Conservation (phyloP, 441 rosid genomes). For the Gossypium schwendimanii region DNA sequence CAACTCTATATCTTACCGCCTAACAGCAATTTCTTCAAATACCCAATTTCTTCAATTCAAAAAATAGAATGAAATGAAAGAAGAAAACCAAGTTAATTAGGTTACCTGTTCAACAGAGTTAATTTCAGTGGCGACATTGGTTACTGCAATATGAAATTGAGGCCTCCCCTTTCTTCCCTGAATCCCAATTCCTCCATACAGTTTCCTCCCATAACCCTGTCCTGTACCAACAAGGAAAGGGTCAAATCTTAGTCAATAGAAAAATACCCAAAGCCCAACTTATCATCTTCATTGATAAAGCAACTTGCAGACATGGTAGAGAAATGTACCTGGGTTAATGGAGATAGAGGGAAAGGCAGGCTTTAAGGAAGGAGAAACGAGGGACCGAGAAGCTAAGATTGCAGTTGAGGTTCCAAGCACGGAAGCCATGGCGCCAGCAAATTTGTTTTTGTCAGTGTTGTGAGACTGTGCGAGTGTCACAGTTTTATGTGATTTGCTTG, state of each 20-base stretch:
- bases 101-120: slow-evolving; percentile 61
- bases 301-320: slow-evolving; percentile 2
- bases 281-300: not conserved
- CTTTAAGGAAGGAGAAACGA: slow-evolving; percentile 38
- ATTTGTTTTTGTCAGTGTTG: not conserved
- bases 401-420: slow-evolving; percentile 52
- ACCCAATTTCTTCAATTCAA: not conserved
- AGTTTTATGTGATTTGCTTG: slow-evolving; percentile 3
- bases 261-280: not conserved
- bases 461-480: slow-evolving; percentile 13
- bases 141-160: slow-evolving; percentile 43
- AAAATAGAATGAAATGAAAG: not conserved
- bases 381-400: slow-evolving; percentile 46
- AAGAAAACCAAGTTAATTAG: not conserved
- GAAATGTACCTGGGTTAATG: slow-evolving; percentile 42
- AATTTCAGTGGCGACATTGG: slow-evolving; percentile 74
- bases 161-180: slow-evolving; percentile 46
- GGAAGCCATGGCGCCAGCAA: slow-evolving; percentile 48
- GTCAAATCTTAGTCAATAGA: not conserved
- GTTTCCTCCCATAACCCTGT: slow-evolving; percentile 37
- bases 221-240: slow-evolving; percentile 33
- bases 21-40: not conserved
- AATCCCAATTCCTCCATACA: slow-evolving; percentile 40
- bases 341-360: slow-evolving; percentile 35
- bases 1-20: not conserved